These are phyloP conservation scores for Coffea humblotiana DNA, from an alignment of 305 asterid species.

Conservation along the genomic window DNA sequence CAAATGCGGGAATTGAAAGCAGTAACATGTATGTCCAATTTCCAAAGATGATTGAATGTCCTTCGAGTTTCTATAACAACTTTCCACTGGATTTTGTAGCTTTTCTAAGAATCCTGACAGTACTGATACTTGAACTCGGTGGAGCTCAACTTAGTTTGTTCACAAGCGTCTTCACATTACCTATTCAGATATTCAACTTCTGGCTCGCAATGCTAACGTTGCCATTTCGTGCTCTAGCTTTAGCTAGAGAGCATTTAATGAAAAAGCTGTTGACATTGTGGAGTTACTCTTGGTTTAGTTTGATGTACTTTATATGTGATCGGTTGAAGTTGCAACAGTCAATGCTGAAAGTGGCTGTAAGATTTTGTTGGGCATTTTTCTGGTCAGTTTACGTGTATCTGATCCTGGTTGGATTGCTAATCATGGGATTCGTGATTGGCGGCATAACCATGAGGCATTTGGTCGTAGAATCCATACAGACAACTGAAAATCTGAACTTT, in stretches of 20 bases:
- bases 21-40: slow-evolving; percentile 8
- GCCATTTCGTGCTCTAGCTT: slow-evolving; percentile 38
- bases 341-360: slow-evolving; percentile 31
- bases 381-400: slow-evolving; percentile 44
- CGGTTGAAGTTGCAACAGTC: slow-evolving; percentile 31
- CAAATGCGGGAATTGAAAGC: neutral
- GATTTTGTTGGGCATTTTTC: slow-evolving; percentile 39
- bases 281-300: slow-evolving; percentile 20
- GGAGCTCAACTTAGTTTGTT: slow-evolving; percentile 41
- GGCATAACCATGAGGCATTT: slow-evolving; percentile 35
- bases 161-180: slow-evolving; percentile 39
- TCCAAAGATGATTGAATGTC: slow-evolving; percentile 13
- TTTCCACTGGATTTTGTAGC: slow-evolving; percentile 30
- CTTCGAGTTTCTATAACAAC: slow-evolving; percentile 17
- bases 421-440: slow-evolving; percentile 43
- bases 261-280: slow-evolving; percentile 28
- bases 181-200: slow-evolving; percentile 29
- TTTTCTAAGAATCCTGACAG: slow-evolving; percentile 22
- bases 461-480: slow-evolving; percentile 46
- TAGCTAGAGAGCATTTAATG: slow-evolving; percentile 33
- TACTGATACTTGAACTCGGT: slow-evolving; percentile 33
- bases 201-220: slow-evolving; percentile 35
- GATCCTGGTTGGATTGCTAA: slow-evolving; percentile 40
- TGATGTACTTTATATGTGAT: slow-evolving; percentile 28
- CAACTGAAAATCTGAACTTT: slow-evolving; percentile 45